Evolutionary conservation across 2,329 filamentous ascomycete genomes (phyloP).

Genomic region (Venturiaceae sp.): DNA sequence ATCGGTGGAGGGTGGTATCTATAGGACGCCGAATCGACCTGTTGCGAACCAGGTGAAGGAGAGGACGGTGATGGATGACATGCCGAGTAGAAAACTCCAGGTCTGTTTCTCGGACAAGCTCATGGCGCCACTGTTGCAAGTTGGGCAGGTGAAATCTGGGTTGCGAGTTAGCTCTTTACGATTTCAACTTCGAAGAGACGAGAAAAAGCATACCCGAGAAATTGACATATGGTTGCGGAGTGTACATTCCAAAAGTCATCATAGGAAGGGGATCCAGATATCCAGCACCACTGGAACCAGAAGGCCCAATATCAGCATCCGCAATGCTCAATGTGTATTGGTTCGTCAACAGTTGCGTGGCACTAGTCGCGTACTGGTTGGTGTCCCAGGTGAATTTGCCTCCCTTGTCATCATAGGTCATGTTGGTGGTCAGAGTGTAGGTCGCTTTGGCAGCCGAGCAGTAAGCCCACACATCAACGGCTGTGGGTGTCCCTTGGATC

Average conservation of each 20-base stretch:
- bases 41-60: slow-evolving; percentile 46
- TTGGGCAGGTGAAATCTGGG: slow-evolving; percentile 45
- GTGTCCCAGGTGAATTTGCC: slow-evolving; percentile 51
- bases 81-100: slow-evolving; percentile 45
- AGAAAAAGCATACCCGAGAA: slow-evolving; percentile 32
- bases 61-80: slow-evolving; percentile 44
- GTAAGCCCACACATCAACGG: slow-evolving; percentile 51
- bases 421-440: slow-evolving; percentile 54
- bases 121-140: slow-evolving; percentile 43
- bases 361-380: slow-evolving; percentile 37
- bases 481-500: slow-evolving; percentile 46
- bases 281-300: slow-evolving; percentile 41
- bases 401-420: slow-evolving; percentile 42
- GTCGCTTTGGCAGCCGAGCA: slow-evolving; percentile 48
- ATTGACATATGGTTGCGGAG: slow-evolving; percentile 40
- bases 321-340: slow-evolving; percentile 56
- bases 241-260: slow-evolving; percentile 55
- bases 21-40: background rate
- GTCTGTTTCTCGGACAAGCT: slow-evolving; percentile 45
- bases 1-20: background rate
- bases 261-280: slow-evolving; percentile 42
- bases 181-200: background rate
- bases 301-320: slow-evolving; percentile 43
- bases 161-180: slow-evolving; percentile 8
- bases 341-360: slow-evolving; percentile 43